Evolutionary conservation across 108 stramenopile genomes (phyloP).

Genomic region (Cylindrotheca closterium): DNA sequence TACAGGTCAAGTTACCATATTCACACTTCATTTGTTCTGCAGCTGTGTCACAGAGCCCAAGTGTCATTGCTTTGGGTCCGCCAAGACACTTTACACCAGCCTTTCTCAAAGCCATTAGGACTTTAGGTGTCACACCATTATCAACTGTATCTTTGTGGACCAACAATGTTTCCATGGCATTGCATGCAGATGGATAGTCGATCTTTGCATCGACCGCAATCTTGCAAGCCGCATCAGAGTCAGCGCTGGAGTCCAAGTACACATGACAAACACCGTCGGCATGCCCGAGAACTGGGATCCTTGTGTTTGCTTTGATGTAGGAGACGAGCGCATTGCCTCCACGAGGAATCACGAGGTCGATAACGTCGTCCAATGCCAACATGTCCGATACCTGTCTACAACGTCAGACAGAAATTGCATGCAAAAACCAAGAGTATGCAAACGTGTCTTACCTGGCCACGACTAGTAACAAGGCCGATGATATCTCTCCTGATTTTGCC

Average conservation of each 20-base stretch:
- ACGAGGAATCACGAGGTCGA: constrained; percentile 98
- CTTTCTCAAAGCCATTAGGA: constrained; percentile 73
- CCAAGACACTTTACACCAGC: constrained; percentile 90
- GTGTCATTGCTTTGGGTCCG: constrained; percentile 78
- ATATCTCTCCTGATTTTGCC: constrained; percentile 84
- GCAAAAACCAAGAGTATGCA: not conserved
- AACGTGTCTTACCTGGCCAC: constrained; percentile 67
- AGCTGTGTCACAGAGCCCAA: constrained; percentile 70
- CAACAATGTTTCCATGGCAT: constrained; percentile 97
- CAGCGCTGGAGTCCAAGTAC: constrained; percentile 90
- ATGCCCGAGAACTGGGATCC: constrained; percentile 98
- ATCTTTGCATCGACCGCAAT: constrained; percentile 93
- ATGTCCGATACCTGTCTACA: constrained; percentile 71
- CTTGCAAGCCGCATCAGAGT: constrained; percentile 54
- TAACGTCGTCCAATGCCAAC: constrained; percentile 84
- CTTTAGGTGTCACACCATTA: constrained; percentile 65
- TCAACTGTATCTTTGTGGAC: constrained; percentile 79
- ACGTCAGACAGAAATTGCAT: not conserved
- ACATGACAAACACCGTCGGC: constrained; percentile 99
- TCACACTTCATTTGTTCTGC: constrained; percentile 81
- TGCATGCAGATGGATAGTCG: constrained; percentile 98
- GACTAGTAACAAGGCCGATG: constrained; percentile 89
- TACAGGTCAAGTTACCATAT: constrained; percentile 91
- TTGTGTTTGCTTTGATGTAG: constrained; percentile 89
- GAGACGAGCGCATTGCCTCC: constrained; percentile 90